Evolutionary conservation across 179 eudicot species (phyloP).

Genomic region (Heliamphora pulchella): DNA sequence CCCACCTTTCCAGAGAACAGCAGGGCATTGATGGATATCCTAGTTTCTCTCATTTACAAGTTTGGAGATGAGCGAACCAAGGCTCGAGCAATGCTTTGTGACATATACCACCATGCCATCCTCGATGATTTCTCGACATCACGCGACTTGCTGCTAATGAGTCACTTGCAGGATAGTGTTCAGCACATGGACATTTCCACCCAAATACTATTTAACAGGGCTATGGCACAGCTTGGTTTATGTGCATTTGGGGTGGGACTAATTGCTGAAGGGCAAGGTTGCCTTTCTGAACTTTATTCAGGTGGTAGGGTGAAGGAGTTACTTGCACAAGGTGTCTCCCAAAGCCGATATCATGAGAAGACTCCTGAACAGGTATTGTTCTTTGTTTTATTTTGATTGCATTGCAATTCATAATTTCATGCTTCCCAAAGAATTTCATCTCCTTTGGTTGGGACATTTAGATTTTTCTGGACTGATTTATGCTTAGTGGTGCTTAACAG

Average conservation of each 20-base stretch:
- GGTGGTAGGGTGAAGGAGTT: conserved; percentile 90
- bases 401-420: not conserved
- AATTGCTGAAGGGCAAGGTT: conserved; percentile 64
- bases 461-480: not conserved
- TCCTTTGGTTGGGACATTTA: not conserved
- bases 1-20: conserved; percentile 69
- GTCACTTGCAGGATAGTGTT: conserved; percentile 83
- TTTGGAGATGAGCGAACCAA: conserved; percentile 84
- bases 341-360: conserved; percentile 85
- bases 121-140: conserved; percentile 68
- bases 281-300: conserved; percentile 79
- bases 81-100: conserved; percentile 96
- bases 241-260: conserved; percentile 82
- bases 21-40: conserved; percentile 71
- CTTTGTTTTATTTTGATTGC: conserved; percentile 4
- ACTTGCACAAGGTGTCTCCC: conserved; percentile 87
- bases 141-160: conserved; percentile 81
- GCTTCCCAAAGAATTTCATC: not conserved
- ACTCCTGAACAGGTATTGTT: conserved; percentile 76
- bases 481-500: not conserved
- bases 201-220: conserved; percentile 80
- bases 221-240: conserved; percentile 89
- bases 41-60: conserved; percentile 78
- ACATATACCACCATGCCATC: conserved; percentile 86
- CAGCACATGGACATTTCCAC: conserved; percentile 83